Evolutionary conservation across 345 rosid genomes (phyloP).

Genomic region (Eucalyptus sp.): DNA sequence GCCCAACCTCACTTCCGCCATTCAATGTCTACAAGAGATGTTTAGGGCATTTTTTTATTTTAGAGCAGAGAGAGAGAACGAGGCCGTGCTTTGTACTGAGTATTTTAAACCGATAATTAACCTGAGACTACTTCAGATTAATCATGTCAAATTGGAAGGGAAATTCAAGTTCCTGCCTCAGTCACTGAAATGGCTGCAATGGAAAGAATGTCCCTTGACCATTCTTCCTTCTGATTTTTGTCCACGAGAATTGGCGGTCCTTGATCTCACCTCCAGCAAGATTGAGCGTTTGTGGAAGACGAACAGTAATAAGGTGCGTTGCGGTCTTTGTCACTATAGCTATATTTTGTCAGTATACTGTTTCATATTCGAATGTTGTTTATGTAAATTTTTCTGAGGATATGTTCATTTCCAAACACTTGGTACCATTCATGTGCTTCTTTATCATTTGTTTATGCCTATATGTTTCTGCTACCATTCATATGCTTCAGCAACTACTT

Average conservation of each 20-base stretch:
- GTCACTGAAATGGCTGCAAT: conserved; percentile 56
- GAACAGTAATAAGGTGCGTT: conserved; percentile 7
- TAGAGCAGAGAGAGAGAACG: conserved; percentile 1
- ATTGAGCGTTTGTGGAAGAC: conserved; percentile 26
- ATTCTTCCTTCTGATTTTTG: conserved; percentile 29
- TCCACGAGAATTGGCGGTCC: conserved; percentile 37
- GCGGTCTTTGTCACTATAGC: not conserved
- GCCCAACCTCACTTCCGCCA: not conserved
- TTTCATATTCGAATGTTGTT: not conserved
- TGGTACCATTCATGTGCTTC: not conserved
- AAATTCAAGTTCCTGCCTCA: conserved; percentile 32
- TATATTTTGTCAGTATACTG: not conserved
- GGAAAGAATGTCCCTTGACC: conserved; percentile 46
- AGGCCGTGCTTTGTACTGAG: conserved; percentile 7
- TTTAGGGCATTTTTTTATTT: not conserved
- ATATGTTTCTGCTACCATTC: not conserved
- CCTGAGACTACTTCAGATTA: conserved; percentile 56
- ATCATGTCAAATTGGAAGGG: conserved; percentile 40
- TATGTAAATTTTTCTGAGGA: not conserved
- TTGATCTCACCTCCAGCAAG: conserved; percentile 57
- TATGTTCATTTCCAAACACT: not conserved
- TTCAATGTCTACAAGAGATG: conserved; percentile 3
- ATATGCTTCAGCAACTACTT: not conserved
- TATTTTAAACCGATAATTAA: conserved; percentile 30
- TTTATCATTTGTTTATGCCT: not conserved